Conservation (phyloP, 345 rosid genomes). For the Citrus hindsii region DNA sequence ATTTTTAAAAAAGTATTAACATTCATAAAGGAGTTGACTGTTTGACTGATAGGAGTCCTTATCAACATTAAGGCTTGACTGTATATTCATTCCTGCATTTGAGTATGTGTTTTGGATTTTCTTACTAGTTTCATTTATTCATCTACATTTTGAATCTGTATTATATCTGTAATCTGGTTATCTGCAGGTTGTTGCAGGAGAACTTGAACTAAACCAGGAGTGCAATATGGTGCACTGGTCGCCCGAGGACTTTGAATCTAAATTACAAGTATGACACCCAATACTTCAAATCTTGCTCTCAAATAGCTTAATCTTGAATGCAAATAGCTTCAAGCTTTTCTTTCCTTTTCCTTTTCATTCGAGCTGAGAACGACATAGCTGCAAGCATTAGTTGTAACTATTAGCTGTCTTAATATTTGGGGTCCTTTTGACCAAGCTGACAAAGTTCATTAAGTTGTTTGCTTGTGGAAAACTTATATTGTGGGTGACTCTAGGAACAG, state of each 20-base stretch:
- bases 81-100: neutral
- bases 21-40: no score
- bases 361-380: no score
- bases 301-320: neutral
- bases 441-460: neutral
- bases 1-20: no score
- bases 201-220: constrained; percentile 89
- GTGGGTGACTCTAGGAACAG: neutral
- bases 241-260: constrained; percentile 93
- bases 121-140: neutral
- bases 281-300: neutral
- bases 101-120: neutral
- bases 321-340: neutral
- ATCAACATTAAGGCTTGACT: neutral
- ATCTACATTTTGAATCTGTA: neutral
- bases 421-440: neutral
- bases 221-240: constrained; percentile 92
- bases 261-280: constrained; percentile 61
- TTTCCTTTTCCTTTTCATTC: neutral
- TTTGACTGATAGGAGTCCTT: no score
- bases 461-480: neutral
- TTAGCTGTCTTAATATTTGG: neutral
- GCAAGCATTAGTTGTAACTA: neutral
- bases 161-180: constrained; percentile 9
- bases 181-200: constrained; percentile 94